phyloP scores from a whole-genome alignment of 805 yeast species.

The Yarrowia osloensis region DNA sequence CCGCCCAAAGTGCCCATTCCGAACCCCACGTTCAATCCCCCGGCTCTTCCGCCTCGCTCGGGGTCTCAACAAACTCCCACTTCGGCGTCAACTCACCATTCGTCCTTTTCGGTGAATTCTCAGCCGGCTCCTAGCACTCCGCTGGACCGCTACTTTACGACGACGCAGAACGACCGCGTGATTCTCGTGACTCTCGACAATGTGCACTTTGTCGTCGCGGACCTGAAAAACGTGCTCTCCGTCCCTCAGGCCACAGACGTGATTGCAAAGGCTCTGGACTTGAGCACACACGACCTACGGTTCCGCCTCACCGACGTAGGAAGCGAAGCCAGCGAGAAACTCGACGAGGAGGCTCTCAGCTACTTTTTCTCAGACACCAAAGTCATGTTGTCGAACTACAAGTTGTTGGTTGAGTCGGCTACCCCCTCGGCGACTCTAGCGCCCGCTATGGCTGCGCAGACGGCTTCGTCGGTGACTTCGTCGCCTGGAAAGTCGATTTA shows the following conservation, averaged over 20 bases:
- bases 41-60: neutral
- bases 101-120: neutral
- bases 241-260: slow-evolving; percentile 47
- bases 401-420: neutral
- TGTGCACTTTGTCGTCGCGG: slow-evolving; percentile 53
- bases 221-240: slow-evolving; percentile 40
- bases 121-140: slow-evolving; percentile 9
- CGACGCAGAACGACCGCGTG: slow-evolving; percentile 34
- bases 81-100: slow-evolving; percentile 5
- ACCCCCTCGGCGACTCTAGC: neutral
- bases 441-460: neutral
- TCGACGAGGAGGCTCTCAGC: slow-evolving; percentile 35
- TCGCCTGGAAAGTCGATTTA: slow-evolving; percentile 24
- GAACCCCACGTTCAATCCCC: neutral
- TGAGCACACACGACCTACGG: slow-evolving; percentile 34
- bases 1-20: slow-evolving; percentile 19
- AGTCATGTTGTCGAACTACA: slow-evolving; percentile 9
- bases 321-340: slow-evolving; percentile 45
- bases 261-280: slow-evolving; percentile 46
- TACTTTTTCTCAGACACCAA: neutral
- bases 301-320: slow-evolving; percentile 72
- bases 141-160: slow-evolving; percentile 2
- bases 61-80: slow-evolving; percentile 18
- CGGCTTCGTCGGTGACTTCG: slow-evolving; percentile 5
- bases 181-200: slow-evolving; percentile 70